phyloP scores from a whole-genome alignment of 257 asterid genomes.

The Cynanchum wilfordii region DNA sequence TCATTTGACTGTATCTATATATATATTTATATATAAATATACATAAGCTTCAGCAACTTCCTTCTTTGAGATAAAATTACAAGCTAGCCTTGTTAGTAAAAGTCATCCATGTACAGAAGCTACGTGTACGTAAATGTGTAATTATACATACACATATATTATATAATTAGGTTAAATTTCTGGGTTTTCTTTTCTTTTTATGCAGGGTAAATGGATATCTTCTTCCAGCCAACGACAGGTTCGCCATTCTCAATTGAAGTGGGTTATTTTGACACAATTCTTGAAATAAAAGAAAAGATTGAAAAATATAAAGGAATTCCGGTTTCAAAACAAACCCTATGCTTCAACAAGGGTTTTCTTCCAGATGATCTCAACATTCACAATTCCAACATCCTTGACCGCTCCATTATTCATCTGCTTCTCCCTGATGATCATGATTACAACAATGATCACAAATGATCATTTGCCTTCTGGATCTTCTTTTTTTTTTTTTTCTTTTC shows the following conservation, averaged over 20 bases:
- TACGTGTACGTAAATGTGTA: no score
- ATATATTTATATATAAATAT: no score
- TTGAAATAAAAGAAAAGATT: conserved; percentile 63
- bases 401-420: conserved; percentile 38
- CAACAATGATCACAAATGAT: background rate
- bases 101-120: no score
- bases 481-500: no score
- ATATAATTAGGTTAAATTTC: no score
- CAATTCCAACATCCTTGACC: conserved; percentile 45
- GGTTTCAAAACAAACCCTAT: conserved; percentile 43
- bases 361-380: conserved; percentile 54
- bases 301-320: conserved; percentile 44
- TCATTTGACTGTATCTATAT: no score
- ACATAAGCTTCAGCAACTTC: no score
- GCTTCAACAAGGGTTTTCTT: conserved; percentile 47
- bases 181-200: no score
- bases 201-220: conserved; percentile 41
- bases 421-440: conserved; percentile 24
- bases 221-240: conserved; percentile 42
- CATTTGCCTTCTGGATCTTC: no score
- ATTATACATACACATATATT: no score
- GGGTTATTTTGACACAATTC: conserved; percentile 56
- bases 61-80: no score
- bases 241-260: conserved; percentile 47
- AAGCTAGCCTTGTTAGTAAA: no score